Percentiles rank a stretch among this genome's conserved stretches.
Evolutionary conservation across 2,329 filamentous ascomycete genomes (phyloP).

Genomic region (Didymosphaeria variabile): DNA sequence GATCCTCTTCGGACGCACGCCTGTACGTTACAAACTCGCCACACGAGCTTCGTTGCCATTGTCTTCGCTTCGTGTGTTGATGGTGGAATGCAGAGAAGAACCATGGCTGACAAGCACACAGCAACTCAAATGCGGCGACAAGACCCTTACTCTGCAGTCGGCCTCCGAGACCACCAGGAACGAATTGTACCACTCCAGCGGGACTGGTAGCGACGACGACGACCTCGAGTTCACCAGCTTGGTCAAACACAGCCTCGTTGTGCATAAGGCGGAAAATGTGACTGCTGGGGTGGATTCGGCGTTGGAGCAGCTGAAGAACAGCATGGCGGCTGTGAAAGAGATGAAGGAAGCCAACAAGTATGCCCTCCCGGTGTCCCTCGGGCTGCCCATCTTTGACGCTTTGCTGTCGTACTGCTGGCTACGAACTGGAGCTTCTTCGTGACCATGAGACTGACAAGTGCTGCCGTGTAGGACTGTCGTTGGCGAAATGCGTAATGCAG

Average conservation of each 20-base stretch:
- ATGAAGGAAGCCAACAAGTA: slow-evolving; percentile 69
- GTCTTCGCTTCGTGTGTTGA: slow-evolving; percentile 17
- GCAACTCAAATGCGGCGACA: slow-evolving; percentile 66
- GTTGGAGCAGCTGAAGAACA: slow-evolving; percentile 66
- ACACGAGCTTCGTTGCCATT: slow-evolving; percentile 14
- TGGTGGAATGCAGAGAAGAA: slow-evolving; percentile 27
- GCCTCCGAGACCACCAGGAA: slow-evolving; percentile 63
- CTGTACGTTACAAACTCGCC: slow-evolving; percentile 44
- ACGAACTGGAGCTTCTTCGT: slow-evolving; percentile 20
- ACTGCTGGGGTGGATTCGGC: slow-evolving; percentile 67
- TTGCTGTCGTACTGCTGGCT: slow-evolving; percentile 18
- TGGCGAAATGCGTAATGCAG: slow-evolving; percentile 43
- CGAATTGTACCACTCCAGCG: slow-evolving; percentile 64
- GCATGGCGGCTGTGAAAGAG: slow-evolving; percentile 66
- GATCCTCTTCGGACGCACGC: slow-evolving; percentile 50
- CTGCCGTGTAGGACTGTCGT: slow-evolving; percentile 47
- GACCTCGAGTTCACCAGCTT: slow-evolving; percentile 65
- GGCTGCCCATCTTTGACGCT: slow-evolving; percentile 32
- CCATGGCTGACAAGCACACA: slow-evolving; percentile 40
- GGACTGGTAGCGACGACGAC: slow-evolving; percentile 52
- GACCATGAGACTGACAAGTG: slow-evolving; percentile 41
- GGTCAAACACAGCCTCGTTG: slow-evolving; percentile 65
- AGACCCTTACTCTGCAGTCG: slow-evolving; percentile 64
- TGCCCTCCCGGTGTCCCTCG: slow-evolving; percentile 44
- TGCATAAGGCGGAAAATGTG: slow-evolving; percentile 63